A percentile compares a stretch with the other conserved stretches of the same genome.
Evolutionary conservation across 225 moss, liverwort and hornwort genomes (phyloP).

Genomic region (Rhytidiadelphus loreus): DNA sequence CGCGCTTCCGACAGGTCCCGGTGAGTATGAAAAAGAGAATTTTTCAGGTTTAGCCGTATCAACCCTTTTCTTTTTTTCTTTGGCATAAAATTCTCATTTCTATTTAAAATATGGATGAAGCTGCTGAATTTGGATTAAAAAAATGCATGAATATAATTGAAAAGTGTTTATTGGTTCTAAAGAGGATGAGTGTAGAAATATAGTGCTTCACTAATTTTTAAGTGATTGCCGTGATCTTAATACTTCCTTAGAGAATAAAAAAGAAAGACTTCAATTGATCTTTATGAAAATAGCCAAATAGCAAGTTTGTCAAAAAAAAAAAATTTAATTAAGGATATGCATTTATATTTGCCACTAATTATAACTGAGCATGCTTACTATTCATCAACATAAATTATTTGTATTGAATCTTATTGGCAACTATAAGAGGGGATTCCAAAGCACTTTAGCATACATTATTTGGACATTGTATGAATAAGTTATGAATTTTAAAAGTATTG

Average conservation of each 20-base stretch:
- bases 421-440: background rate
- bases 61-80: too few relatives aligned
- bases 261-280: background rate
- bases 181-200: background rate
- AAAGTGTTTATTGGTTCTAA: background rate
- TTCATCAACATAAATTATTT: background rate
- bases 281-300: background rate
- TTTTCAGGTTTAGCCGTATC: too few relatives aligned
- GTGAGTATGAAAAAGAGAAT: background rate
- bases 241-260: background rate
- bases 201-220: background rate
- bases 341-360: background rate
- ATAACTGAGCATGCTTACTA: background rate
- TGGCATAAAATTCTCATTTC: background rate
- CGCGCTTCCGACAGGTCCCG: background rate
- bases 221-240: fast-evolving
- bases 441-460: background rate
- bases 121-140: background rate
- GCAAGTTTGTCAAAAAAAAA: background rate
- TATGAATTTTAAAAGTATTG: background rate
- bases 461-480: background rate
- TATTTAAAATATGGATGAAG: background rate
- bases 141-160: background rate
- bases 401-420: background rate
- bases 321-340: fast-evolving